phyloP scores from a whole-genome alignment of 2,329 filamentous ascomycete species.

The Xylariaceae sp. region DNA sequence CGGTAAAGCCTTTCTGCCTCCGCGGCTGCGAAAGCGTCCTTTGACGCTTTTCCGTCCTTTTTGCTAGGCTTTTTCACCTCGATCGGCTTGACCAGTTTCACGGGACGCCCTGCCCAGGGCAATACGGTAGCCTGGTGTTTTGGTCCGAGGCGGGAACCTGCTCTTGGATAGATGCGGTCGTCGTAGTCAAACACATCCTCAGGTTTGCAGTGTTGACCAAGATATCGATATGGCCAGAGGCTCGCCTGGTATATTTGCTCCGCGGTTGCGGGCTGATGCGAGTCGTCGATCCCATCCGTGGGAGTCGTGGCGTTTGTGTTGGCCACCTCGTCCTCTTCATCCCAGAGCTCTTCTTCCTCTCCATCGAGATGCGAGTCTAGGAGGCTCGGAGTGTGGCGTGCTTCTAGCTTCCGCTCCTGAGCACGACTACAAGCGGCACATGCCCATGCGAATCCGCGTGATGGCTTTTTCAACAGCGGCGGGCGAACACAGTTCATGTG shows the following conservation, averaged over 20 bases:
- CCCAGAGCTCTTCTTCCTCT: slow-evolving; percentile 58
- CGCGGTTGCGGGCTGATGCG: slow-evolving; percentile 59
- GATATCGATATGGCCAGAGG: slow-evolving; percentile 92
- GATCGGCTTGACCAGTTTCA: slow-evolving; percentile 83
- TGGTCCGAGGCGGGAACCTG: slow-evolving; percentile 85
- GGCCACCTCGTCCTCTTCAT: slow-evolving; percentile 66
- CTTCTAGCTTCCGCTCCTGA: slow-evolving; percentile 89
- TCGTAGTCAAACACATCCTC: slow-evolving; percentile 96
- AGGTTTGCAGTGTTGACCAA: slow-evolving; percentile 90
- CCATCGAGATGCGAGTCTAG: slow-evolving; percentile 61
- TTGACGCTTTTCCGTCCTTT: slow-evolving; percentile 70
- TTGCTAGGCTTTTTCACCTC: slow-evolving; percentile 81
- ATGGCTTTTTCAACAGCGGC: slow-evolving; percentile 89
- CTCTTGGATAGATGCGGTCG: slow-evolving; percentile 92
- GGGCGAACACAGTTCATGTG: slow-evolving; percentile 98
- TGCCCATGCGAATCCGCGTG: slow-evolving; percentile 95
- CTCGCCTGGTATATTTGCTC: slow-evolving; percentile 90
- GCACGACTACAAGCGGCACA: slow-evolving; percentile 93
- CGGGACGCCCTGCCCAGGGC: slow-evolving; percentile 78
- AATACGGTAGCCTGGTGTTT: slow-evolving; percentile 83
- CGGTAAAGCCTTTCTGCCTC: slow-evolving; percentile 77
- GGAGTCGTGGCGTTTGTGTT: slow-evolving; percentile 61
- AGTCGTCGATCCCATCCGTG: slow-evolving; percentile 52
- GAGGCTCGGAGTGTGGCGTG: slow-evolving; percentile 74
- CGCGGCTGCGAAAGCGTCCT: slow-evolving; percentile 71